Base-by-base conservation (phyloP, 2,329 filamentous ascomycete species). In the Metarhizium sp. region DNA sequence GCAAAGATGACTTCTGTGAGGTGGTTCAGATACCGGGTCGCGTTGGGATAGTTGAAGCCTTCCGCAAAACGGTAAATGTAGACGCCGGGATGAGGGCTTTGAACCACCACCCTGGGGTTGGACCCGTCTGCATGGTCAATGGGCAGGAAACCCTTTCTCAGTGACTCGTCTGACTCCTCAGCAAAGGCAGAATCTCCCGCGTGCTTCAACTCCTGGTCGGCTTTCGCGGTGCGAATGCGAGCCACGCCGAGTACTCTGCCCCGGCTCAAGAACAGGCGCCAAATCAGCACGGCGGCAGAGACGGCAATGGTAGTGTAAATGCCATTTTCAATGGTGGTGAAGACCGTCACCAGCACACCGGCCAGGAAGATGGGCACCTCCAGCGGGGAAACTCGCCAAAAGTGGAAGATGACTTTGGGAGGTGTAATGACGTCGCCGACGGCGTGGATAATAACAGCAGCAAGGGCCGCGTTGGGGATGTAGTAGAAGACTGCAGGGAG, bases 371-470 rank as follows among this genome's bases (percentile, higher is more conserved):
- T 89, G 52, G 89, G 60, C 0, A 92, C 86, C 67, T 96, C 90
- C 2, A 94, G 65, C 0, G 90, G 90, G 0, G 88, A 89, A 1
- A 94, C 87, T 40, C 84, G 79, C 90, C 90, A 96, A 74, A 95
- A 95, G 65, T 92, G 87, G 71, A 92, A 92, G 11, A 95, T 81
- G 0, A 85, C 87, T 65, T 89, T 87, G 4, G 89, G 90, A 2
- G 89, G 85, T 0, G 90, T 92, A 63, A 95, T 88, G 55, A 95
- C 75, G 67, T 95, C 90, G 58, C 87, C 85, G 4, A 95, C 90
- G 4, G 91, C 91, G 70, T 96, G 91, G 60, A 95, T 95, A 62
- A 96, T 96, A 65, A 95, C 87, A 50, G 82, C 90, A 1, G 90
- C 80, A 3, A 96, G 80, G 6, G 82, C 78, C 0, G 89, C 80